Conservation (phyloP, 345 rosid genomes). For the Limnanthes douglasii region DNA sequence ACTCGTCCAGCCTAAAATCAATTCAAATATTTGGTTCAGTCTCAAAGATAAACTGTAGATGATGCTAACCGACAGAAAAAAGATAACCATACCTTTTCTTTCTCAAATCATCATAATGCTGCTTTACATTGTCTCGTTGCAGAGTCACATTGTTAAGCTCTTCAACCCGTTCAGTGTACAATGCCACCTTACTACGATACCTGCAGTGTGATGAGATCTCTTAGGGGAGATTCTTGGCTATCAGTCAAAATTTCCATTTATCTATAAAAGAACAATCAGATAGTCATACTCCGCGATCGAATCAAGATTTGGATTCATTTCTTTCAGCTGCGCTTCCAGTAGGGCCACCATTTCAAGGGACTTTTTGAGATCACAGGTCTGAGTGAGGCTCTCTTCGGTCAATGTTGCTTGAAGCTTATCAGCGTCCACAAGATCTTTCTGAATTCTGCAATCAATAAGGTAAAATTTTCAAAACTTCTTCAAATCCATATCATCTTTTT, state of each 20-base stretch:
- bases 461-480: constrained; percentile 6
- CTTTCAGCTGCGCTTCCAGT: constrained; percentile 84
- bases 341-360: constrained; percentile 68
- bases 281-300: constrained; percentile 75
- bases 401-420: constrained; percentile 80
- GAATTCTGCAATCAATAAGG: constrained; percentile 46
- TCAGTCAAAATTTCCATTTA: not conserved
- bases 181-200: constrained; percentile 57
- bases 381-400: constrained; percentile 32
- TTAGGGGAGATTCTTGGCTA: constrained; percentile 2
- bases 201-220: constrained; percentile 18
- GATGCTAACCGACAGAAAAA: not conserved
- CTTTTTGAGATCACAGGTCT: constrained; percentile 50
- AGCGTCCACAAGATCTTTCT: constrained; percentile 77
- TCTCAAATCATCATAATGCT: constrained; percentile 75
- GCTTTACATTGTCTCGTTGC: constrained; percentile 77
- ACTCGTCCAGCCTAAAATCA: constrained; percentile 75
- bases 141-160: constrained; percentile 66
- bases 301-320: constrained; percentile 93
- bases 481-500: constrained; percentile 5
- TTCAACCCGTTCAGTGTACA: constrained; percentile 64
- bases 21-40: constrained; percentile 11
- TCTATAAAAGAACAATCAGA: not conserved
- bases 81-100: constrained; percentile 48
- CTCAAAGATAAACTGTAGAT: constrained; percentile 4